Evolutionary conservation across 2,329 filamentous ascomycete genomes (phyloP).

Genomic region (Xylariaceae sp.): DNA sequence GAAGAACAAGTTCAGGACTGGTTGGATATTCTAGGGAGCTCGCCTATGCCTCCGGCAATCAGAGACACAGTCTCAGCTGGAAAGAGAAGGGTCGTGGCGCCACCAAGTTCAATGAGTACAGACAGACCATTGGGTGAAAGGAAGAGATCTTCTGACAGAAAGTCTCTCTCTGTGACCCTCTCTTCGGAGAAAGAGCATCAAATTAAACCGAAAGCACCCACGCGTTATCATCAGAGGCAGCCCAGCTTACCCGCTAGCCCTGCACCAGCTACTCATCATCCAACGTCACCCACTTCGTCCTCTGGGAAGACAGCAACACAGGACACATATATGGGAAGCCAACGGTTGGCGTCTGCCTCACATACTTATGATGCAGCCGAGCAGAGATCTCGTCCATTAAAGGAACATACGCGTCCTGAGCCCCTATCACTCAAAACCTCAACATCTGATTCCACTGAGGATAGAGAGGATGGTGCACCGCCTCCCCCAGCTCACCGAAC

Average conservation of each 20-base stretch:
- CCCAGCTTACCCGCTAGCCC: constrained; percentile 31
- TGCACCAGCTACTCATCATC: constrained; percentile 18
- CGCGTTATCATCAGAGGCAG: constrained; percentile 33
- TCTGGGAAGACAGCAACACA: constrained; percentile 40
- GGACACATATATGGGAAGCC: constrained; percentile 28
- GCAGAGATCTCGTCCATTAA: constrained; percentile 25
- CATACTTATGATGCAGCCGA: constrained; percentile 13
- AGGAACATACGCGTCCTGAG: constrained; percentile 40
- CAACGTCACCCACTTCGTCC: constrained; percentile 23
- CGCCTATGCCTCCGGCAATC: constrained; percentile 47
- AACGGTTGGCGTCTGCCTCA: constrained; percentile 14
- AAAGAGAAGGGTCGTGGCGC: constrained; percentile 21
- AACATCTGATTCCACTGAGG: constrained; percentile 34
- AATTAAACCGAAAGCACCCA: constrained; percentile 35
- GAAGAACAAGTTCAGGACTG: constrained; percentile 80
- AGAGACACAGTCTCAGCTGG: constrained; percentile 32
- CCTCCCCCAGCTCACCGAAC: constrained; percentile 54
- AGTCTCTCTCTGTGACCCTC: constrained; percentile 21
- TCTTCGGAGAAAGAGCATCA: constrained; percentile 17
- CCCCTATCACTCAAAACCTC: constrained; percentile 34
- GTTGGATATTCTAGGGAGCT: constrained; percentile 70
- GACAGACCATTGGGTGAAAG: constrained; percentile 41
- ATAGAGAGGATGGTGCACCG: constrained; percentile 54
- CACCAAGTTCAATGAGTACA: constrained; percentile 23
- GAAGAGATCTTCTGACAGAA: constrained; percentile 22